These are phyloP conservation scores for Sporothrix mexicana DNA, from an alignment of 2,329 filamentous ascomycete species.

Conservation along the genomic window DNA sequence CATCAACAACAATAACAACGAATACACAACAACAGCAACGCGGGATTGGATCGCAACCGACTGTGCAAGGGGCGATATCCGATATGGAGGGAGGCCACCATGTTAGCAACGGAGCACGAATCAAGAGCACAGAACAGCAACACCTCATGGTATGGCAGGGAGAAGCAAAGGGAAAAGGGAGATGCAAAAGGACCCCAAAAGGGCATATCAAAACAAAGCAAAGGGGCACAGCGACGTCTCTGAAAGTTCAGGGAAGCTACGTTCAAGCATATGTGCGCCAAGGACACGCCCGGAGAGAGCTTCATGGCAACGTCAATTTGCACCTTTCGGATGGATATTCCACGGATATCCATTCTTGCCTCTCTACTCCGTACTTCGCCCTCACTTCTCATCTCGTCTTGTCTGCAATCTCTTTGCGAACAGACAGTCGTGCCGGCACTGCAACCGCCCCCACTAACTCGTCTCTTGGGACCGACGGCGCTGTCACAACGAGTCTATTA, in stretches of 20 bases:
- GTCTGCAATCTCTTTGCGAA: slow-evolving; percentile 29
- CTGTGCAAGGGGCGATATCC: neutral
- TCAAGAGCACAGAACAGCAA: slow-evolving; percentile 18
- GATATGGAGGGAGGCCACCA: neutral
- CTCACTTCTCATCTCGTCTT: slow-evolving; percentile 16
- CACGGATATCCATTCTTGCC: neutral
- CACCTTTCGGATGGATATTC: neutral
- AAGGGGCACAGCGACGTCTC: neutral
- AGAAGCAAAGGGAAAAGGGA: neutral
- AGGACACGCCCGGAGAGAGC: neutral
- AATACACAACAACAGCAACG: neutral
- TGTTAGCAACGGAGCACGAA: neutral
- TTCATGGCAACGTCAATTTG: neutral
- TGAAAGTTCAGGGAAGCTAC: neutral
- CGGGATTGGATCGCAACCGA: neutral
- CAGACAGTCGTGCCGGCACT: slow-evolving; percentile 25
- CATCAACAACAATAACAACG: slow-evolving; percentile 1
- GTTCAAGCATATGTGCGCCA: neutral
- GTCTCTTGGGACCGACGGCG: slow-evolving; percentile 21
- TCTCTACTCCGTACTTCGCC: neutral
- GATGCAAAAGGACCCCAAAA: neutral
- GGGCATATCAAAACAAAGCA: neutral
- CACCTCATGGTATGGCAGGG: neutral
- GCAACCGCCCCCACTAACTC: slow-evolving; percentile 25
- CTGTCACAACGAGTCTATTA: slow-evolving; percentile 3